Base-by-base conservation (phyloP, 805 yeast species). In the Helenozyma rhizophorensis region DNA sequence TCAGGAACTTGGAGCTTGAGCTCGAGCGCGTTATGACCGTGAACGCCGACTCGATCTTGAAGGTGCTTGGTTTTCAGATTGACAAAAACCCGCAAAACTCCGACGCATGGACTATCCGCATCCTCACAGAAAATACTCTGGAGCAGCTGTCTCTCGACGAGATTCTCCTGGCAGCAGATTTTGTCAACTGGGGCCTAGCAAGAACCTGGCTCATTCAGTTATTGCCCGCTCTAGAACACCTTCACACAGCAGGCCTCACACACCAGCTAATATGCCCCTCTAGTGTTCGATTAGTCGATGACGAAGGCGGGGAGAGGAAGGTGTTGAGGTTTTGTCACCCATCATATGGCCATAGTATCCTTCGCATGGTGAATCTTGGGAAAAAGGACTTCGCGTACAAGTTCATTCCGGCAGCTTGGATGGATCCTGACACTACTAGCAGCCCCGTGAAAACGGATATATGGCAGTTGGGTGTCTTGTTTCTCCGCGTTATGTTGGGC, bases 131-230 rank as follows among this genome's bases (percentile, higher is more conserved):
- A 34, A 76, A 73, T 40, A 63, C 78, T 2, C 43, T 52, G 4
- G 56, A 73, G 0, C 65, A 73, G 24, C 82, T 79, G 14, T 68
- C 83, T 1, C 47, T 87, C 6, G 70, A 76, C 23, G 88, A 80
- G 30, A 55, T 90, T 7, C 60, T 90, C 9, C 72, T 78, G 10
- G 75, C 87, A 0, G 78, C 85, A 1, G 80, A 78, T 3, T 72
- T 72, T 28, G 72, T 87, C 6, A 81, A 76, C 47, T 63, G 89
- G 48, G 77, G 83, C 4, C 70, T 84, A 2, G 95, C 95, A 0
- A 74, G 97, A 43, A 71, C 80, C 5, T 93, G 97, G 97, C 70
- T 88, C 23, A 80, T 89, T 30, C 93, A 89, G 52, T 47, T 93
- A 4, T 62, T 93, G 22, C 96, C 93, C 40, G 89, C 88, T 2